Evolutionary conservation across 352 stramenopile species (phyloP).

Genomic region (Globisporangium lucens): DNA sequence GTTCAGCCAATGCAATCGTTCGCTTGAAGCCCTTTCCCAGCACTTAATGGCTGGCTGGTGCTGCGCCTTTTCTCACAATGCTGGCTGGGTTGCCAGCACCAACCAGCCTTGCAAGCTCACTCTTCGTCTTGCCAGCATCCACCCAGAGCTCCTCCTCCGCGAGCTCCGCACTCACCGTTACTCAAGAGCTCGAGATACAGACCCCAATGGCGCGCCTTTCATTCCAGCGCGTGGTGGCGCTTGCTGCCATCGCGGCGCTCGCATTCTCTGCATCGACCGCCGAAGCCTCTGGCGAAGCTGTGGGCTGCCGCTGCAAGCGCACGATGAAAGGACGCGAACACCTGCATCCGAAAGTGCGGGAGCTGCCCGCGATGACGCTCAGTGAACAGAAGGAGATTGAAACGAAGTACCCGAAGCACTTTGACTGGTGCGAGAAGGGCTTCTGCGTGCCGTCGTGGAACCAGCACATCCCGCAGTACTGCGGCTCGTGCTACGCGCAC

Average conservation of each 20-base stretch:
- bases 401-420: slow-evolving; percentile 49
- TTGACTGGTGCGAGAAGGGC: slow-evolving; percentile 89
- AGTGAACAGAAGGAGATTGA: slow-evolving; percentile 31
- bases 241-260: slow-evolving; percentile 14
- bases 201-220: background rate
- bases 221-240: slow-evolving; percentile 2
- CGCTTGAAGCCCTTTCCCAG: background rate
- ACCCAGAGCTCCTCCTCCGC: background rate
- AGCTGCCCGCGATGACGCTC: slow-evolving; percentile 40
- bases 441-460: slow-evolving; percentile 84
- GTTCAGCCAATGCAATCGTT: background rate
- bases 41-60: background rate
- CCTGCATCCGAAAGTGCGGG: slow-evolving; percentile 48
- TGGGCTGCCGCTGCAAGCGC: slow-evolving; percentile 50
- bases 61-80: background rate
- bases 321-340: slow-evolving; percentile 78
- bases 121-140: slow-evolving; percentile 7
- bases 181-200: background rate
- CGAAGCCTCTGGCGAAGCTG: slow-evolving; percentile 1
- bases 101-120: background rate
- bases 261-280: background rate
- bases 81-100: background rate
- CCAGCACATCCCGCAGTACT: slow-evolving; percentile 86
- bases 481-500: slow-evolving; percentile 82
- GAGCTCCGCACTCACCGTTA: background rate